A percentile compares a stretch with the other conserved stretches of the same genome.
Conservation (phyloP, 345 rosid genomes). For the Pelargonium nanum region DNA sequence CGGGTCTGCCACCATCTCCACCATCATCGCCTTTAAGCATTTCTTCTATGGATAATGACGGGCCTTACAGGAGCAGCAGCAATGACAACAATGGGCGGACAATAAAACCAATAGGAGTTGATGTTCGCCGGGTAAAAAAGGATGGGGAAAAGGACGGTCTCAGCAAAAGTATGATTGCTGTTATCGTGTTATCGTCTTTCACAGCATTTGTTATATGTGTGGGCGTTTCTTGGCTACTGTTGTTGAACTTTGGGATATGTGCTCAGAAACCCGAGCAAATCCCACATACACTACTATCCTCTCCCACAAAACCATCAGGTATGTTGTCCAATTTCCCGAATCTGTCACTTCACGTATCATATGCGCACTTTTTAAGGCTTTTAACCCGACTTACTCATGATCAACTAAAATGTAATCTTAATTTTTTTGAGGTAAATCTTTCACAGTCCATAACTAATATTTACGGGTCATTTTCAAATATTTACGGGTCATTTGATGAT, state of each 20-base stretch:
- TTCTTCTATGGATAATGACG: constrained; percentile 20
- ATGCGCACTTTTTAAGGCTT: too few relatives aligned
- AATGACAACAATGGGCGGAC: constrained; percentile 18
- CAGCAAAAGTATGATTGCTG: constrained; percentile 30
- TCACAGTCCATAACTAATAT: too few relatives aligned
- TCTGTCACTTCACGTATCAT: neutral
- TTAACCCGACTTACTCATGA: too few relatives aligned
- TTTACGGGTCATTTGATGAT: too few relatives aligned
- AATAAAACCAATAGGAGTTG: constrained; percentile 53
- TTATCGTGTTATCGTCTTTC: constrained; percentile 42
- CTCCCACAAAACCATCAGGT: constrained; percentile 36
- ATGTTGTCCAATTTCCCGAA: neutral
- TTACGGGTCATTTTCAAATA: too few relatives aligned
- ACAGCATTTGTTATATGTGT: constrained; percentile 26
- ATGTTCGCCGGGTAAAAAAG: constrained; percentile 30
- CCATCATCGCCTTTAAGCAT: constrained; percentile 32
- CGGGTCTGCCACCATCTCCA: constrained; percentile 65
- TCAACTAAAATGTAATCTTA: too few relatives aligned
- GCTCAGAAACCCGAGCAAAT: constrained; percentile 15
- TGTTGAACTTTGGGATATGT: constrained; percentile 20
- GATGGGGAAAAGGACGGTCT: constrained; percentile 24
- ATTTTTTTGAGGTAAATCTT: too few relatives aligned
- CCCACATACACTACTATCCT: constrained; percentile 10
- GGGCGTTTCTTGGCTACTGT: constrained; percentile 29
- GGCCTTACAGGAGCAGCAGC: constrained; percentile 29